These are phyloP conservation scores for Evansstolkia leycettana DNA, from an alignment of 495 filamentous ascomycete species.

Conservation along the genomic window DNA sequence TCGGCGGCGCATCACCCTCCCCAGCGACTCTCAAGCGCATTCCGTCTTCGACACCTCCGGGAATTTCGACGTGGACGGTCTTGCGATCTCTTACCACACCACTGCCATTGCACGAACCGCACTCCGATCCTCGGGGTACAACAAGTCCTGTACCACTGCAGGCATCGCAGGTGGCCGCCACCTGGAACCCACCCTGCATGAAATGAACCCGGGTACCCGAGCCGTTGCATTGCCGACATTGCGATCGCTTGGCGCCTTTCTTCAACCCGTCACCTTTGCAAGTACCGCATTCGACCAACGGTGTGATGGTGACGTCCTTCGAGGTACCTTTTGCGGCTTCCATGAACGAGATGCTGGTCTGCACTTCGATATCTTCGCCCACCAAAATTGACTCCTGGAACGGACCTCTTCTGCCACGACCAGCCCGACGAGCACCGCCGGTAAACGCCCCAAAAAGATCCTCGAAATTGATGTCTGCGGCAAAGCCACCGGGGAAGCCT, in stretches of 20 bases:
- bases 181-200: conserved; percentile 88
- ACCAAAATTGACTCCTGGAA: conserved; percentile 71
- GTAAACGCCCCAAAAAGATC: conserved; percentile 86
- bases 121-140: conserved; percentile 67
- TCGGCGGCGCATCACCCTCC: conserved; percentile 77
- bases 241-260: conserved; percentile 53
- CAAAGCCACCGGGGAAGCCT: conserved; percentile 47
- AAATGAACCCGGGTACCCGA: conserved; percentile 78
- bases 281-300: conserved; percentile 64
- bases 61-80: conserved; percentile 78
- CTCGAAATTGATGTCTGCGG: conserved; percentile 80
- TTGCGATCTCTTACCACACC: conserved; percentile 69
- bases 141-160: conserved; percentile 66
- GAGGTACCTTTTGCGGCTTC: conserved; percentile 82
- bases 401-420: conserved; percentile 39
- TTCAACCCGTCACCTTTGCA: conserved; percentile 80
- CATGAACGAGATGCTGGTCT: conserved; percentile 86
- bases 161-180: conserved; percentile 73
- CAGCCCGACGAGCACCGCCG: conserved; percentile 45
- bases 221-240: conserved; percentile 72
- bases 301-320: conserved; percentile 68
- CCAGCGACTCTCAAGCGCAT: conserved; percentile 73
- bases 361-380: conserved; percentile 89
- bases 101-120: conserved; percentile 61
- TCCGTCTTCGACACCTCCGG: conserved; percentile 87